phyloP scores from a whole-genome alignment of 768 basidiomycete genomes.

The Lyophyllum decastes region DNA sequence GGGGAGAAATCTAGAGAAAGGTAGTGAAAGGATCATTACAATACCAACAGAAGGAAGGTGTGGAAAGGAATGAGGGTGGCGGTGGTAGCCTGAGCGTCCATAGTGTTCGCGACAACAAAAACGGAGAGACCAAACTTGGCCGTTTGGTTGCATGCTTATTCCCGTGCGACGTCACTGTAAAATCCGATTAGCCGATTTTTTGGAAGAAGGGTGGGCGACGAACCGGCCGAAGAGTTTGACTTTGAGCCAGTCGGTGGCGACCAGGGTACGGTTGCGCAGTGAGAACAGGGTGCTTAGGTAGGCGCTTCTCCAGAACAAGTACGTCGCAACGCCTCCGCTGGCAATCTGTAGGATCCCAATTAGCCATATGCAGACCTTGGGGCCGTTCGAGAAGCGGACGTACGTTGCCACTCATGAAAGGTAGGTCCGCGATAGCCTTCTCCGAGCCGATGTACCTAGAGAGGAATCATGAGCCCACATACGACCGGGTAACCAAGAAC shows the following conservation, averaged over 20 bases:
- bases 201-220: conserved; percentile 11
- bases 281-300: conserved; percentile 97
- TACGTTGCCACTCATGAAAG: conserved; percentile 90
- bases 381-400: conserved; percentile 23
- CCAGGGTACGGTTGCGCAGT: conserved; percentile 87
- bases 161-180: conserved; percentile 17
- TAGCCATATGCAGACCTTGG: not conserved
- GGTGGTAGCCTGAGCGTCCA: not conserved
- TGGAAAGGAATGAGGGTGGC: not conserved
- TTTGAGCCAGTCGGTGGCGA: conserved; percentile 89
- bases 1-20: not conserved
- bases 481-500: not conserved
- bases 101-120: not conserved
- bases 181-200: not conserved
- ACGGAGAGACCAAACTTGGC: not conserved
- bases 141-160: not conserved
- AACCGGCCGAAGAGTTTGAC: conserved; percentile 90
- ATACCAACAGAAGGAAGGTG: not conserved
- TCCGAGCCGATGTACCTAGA: conserved; percentile 92
- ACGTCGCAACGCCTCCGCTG: conserved; percentile 89
- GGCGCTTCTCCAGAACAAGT: conserved; percentile 88
- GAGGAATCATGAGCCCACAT: not conserved
- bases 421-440: conserved; percentile 95
- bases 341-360: conserved; percentile 56
- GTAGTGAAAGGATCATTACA: not conserved